Percentiles rank a stretch among this genome's conserved stretches.
These are phyloP conservation scores for Alternaria arborescens DNA, from an alignment of 2,329 filamentous ascomycete genomes.

Conservation along the genomic window DNA sequence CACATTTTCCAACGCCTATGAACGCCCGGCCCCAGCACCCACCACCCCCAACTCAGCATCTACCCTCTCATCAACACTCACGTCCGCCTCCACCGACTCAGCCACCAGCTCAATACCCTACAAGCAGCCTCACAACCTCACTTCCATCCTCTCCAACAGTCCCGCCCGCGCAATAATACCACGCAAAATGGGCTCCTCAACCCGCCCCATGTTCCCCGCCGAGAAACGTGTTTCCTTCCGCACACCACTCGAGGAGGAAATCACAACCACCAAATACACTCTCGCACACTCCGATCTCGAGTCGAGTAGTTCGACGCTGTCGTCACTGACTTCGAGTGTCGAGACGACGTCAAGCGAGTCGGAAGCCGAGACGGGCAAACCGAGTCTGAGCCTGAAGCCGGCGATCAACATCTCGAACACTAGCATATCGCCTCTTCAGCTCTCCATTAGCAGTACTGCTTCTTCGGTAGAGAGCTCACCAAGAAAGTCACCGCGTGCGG, in stretches of 20 bases:
- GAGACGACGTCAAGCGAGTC: constrained; percentile 14
- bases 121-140: constrained; percentile 56
- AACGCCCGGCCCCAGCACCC: constrained; percentile 49
- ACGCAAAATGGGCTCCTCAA: constrained; percentile 54
- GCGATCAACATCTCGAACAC: constrained; percentile 24
- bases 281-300: constrained; percentile 65
- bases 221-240: constrained; percentile 67
- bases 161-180: constrained; percentile 49
- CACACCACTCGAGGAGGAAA: constrained; percentile 65
- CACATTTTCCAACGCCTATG: constrained; percentile 69
- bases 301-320: constrained; percentile 49
- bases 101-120: constrained; percentile 53
- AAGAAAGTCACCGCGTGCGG: constrained; percentile 38
- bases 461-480: constrained; percentile 39
- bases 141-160: constrained; percentile 58
- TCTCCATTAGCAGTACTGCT: constrained; percentile 19
- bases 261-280: constrained; percentile 64
- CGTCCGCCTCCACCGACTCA: constrained; percentile 51
- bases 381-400: constrained; percentile 20
- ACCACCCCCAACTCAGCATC: constrained; percentile 41
- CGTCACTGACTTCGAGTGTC: constrained; percentile 28
- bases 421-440: constrained; percentile 22
- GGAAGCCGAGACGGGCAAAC: constrained; percentile 20
- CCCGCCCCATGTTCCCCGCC: constrained; percentile 60
- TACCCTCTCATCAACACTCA: constrained; percentile 39